Evolutionary conservation across 1,284 basidiomycete species (phyloP), one percentile per base, ranked within the genome.

Genomic region (Lentinus polychrous): DNA sequence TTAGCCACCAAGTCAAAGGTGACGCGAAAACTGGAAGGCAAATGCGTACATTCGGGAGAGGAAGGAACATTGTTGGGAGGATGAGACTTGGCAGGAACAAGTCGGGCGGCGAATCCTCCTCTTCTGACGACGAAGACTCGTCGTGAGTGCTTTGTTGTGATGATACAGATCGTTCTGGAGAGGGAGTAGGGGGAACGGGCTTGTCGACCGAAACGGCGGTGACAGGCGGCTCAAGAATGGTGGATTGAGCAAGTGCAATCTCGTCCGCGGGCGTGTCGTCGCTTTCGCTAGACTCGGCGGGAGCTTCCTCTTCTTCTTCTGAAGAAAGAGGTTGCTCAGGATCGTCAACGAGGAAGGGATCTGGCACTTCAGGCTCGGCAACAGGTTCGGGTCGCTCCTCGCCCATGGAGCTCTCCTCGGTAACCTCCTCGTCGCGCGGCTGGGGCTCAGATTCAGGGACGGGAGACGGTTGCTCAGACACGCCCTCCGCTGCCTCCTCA

Each of bases 21-120:
- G 27, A 27, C 27, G 27, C 27, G 27, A 27, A 27, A 27, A 27
- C 27, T 4, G 27, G 27, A 27, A 27, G 27, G 27, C 27, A 68
- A 52, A 68, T 64, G 69, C 72, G 74, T 75, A 90, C 87, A 69
- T 87, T 86, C 43, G 87, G 87, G 34, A 90, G 83, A 10, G 87
- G 88, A 41, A 89, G 69, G 61, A 91, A 91, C 80, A 90, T 84
- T 36, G 80, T 81, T 22, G 86, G 78, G 20, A 77, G 63, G 41
- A 79, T 72, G 32, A 89, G 76, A 33, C 74, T 75, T 12, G 71
- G 67, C 12, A 70, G 65, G 60, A 80, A 81, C 24, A 85, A 57
- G 38, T 82, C 74, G 15, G 76, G 80, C 0, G 66, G 66, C 44
- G 78, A 78, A 17, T 79, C 62, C 48, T 69, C 67, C 8, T 63